Conservation (phyloP, 441 rosid species). For the Adansonia gregorii region DNA sequence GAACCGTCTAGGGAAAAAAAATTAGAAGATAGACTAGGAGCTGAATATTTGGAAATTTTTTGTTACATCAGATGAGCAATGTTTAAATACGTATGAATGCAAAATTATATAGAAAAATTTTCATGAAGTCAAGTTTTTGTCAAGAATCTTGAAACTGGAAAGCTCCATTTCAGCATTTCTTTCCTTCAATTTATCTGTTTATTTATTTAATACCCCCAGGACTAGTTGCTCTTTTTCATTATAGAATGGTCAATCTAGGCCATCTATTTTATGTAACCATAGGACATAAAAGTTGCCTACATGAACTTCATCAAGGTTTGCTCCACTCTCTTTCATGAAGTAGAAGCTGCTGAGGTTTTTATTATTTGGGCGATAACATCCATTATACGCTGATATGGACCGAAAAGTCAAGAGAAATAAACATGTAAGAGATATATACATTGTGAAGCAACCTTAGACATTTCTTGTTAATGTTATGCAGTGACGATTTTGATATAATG, state of each 20-base stretch:
- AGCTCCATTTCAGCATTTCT: not conserved
- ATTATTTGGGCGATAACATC: conserved; percentile 37
- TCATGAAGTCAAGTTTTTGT: not conserved
- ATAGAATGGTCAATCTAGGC: conserved; percentile 8
- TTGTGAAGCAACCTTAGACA: not conserved
- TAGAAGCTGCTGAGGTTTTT: conserved; percentile 33
- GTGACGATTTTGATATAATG: not conserved
- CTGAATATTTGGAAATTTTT: not conserved
- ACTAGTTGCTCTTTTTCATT: not conserved
- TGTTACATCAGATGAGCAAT: not conserved
- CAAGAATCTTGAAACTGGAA: conserved; percentile 3
- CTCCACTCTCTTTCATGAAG: conserved; percentile 38
- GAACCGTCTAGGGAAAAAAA: not conserved
- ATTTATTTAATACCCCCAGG: not conserved
- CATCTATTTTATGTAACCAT: not conserved
- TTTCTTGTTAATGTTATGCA: too few species aligned
- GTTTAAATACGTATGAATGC: not conserved
- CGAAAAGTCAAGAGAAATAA: conserved; percentile 28
- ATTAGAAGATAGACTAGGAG: not conserved
- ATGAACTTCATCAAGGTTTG: conserved; percentile 35
- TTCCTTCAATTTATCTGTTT: not conserved
- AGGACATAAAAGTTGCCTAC: conserved; percentile 18
- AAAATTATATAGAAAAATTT: not conserved
- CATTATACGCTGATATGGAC: conserved; percentile 41
- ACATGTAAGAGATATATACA: conserved; percentile 21